These are phyloP conservation scores for Alternaria sp. DNA, from an alignment of 2,329 filamentous ascomycete species.

Conservation along the genomic window DNA sequence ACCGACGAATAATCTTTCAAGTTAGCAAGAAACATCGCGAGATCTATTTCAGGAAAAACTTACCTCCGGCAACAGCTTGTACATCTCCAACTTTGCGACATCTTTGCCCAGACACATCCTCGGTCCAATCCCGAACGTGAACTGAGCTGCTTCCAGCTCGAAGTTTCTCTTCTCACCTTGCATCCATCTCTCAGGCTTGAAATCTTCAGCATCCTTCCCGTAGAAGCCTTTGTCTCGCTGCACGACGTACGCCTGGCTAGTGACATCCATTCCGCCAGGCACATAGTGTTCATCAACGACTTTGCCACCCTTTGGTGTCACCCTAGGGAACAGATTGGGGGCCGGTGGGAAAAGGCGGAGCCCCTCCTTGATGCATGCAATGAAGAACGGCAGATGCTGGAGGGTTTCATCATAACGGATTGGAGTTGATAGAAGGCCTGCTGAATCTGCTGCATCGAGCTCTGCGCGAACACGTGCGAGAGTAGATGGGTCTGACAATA, in stretches of 20 bases:
- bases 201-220: constrained; percentile 50
- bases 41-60: constrained; percentile 6
- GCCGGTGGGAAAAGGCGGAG: constrained; percentile 60
- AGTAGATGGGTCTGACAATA: constrained; percentile 22
- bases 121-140: constrained; percentile 37
- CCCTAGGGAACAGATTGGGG: constrained; percentile 59
- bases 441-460: constrained; percentile 28
- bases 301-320: constrained; percentile 41
- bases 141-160: constrained; percentile 38
- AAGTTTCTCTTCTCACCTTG: constrained; percentile 27
- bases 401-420: constrained; percentile 40
- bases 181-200: constrained; percentile 52
- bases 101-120: constrained; percentile 43
- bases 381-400: constrained; percentile 54
- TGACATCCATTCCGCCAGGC: constrained; percentile 54
- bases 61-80: constrained; percentile 44
- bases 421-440: constrained; percentile 27
- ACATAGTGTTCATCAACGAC: constrained; percentile 50
- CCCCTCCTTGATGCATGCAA: constrained; percentile 59
- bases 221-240: constrained; percentile 54
- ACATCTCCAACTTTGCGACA: constrained; percentile 38
- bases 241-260: constrained; percentile 56
- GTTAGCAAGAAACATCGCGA: background rate
- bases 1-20: constrained; percentile 33
- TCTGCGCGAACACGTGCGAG: constrained; percentile 29